phyloP scores from a whole-genome alignment of 352 stramenopile species.

The Pilasporangium apinafurcum region DNA sequence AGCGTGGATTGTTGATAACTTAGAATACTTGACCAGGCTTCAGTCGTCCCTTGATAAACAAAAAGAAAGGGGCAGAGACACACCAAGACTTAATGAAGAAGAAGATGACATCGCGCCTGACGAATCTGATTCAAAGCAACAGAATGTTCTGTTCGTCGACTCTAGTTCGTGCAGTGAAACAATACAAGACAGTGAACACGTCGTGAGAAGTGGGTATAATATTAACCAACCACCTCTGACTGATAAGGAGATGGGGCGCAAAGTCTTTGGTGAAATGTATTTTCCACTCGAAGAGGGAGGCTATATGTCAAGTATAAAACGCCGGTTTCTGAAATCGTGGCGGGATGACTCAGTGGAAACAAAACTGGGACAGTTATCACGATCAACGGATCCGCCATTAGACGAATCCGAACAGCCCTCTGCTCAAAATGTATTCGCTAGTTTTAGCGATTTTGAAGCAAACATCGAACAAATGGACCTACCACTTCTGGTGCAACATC shows the following conservation, averaged over 20 bases:
- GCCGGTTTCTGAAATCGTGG: conserved; percentile 26
- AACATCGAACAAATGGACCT: conserved; percentile 6
- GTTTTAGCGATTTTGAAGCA: background rate
- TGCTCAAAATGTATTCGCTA: background rate
- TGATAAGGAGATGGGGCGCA: conserved; percentile 80
- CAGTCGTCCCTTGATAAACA: conserved; percentile 74
- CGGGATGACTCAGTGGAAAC: conserved; percentile 17
- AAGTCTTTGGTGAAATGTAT: conserved; percentile 84
- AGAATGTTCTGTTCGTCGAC: no score
- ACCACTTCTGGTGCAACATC: background rate
- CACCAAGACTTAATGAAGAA: conserved; percentile 47
- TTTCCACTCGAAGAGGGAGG: conserved; percentile 82
- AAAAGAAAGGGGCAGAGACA: conserved; percentile 27
- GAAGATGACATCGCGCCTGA: no score
- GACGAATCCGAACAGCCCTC: background rate
- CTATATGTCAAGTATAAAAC: conserved; percentile 44
- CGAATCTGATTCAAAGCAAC: no score
- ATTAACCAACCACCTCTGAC: conserved; percentile 28
- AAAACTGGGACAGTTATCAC: conserved; percentile 5
- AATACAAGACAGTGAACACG: background rate
- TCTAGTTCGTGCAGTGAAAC: no score
- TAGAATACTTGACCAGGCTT: conserved; percentile 87
- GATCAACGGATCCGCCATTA: background rate
- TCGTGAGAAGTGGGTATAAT: no score
- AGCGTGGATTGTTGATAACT: conserved; percentile 92